A percentile compares a stretch with the other conserved stretches of the same genome.
These are phyloP conservation scores for Mortierella sp. DNA, from an alignment of 371 early-diverging fungal species.

Conservation along the genomic window DNA sequence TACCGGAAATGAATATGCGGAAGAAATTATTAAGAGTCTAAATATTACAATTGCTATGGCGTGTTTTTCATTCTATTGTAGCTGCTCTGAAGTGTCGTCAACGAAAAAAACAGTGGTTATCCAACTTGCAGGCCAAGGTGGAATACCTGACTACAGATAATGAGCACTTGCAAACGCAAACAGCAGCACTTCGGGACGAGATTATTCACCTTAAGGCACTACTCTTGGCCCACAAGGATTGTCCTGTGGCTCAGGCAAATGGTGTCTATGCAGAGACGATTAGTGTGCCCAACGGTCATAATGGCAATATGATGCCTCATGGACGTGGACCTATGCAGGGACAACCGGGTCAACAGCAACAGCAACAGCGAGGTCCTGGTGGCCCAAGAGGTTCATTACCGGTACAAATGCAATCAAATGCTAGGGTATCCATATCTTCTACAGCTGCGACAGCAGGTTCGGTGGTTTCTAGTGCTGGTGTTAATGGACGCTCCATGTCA, in stretches of 20 bases:
- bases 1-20: not conserved
- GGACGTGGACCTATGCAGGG: conserved; percentile 21
- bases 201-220: conserved; percentile 80
- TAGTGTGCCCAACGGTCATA: conserved; percentile 13
- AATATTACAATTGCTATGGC: not conserved
- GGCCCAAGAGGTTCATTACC: conserved; percentile 29
- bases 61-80: conserved; percentile 6
- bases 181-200: conserved; percentile 75
- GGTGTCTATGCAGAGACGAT: conserved; percentile 63
- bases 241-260: conserved; percentile 76
- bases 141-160: conserved; percentile 79
- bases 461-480: conserved; percentile 7
- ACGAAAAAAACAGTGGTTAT: conserved; percentile 89
- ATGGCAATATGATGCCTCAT: conserved; percentile 19
- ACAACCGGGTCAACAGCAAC: conserved; percentile 14
- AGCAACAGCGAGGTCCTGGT: conserved; percentile 16
- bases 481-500: conserved; percentile 3
- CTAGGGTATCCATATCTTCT: conserved; percentile 22
- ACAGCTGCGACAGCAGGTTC: conserved; percentile 16
- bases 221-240: conserved; percentile 82
- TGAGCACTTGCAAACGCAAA: conserved; percentile 76
- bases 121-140: conserved; percentile 81
- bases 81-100: conserved; percentile 92
- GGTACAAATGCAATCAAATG: conserved; percentile 30
- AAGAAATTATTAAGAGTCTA: too few relatives aligned